A percentile compares a stretch with the other conserved stretches of the same genome.
phyloP scores from a whole-genome alignment of 2,329 filamentous ascomycete species.

The Akanthomyces uredinophilus region DNA sequence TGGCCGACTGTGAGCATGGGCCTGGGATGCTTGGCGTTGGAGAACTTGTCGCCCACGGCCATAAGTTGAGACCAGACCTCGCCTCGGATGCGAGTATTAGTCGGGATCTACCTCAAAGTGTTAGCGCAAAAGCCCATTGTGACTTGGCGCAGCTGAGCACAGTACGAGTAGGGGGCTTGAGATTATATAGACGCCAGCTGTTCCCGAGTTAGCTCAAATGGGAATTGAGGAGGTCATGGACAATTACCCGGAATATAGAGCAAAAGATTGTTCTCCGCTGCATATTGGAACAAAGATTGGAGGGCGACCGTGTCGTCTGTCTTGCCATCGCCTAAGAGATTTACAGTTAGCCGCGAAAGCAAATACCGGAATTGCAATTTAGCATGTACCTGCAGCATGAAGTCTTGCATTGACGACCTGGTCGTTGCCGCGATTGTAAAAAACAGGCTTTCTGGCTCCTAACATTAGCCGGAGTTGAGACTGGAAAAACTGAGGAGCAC shows the following conservation, averaged over 20 bases:
- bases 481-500: not conserved
- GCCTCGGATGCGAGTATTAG: not conserved
- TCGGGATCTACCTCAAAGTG: not conserved
- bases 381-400: not conserved
- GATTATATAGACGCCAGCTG: not conserved
- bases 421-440: not conserved
- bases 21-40: not conserved
- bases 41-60: not conserved
- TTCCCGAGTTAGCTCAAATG: not conserved
- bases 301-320: not conserved
- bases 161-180: not conserved
- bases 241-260: not conserved
- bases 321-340: not conserved
- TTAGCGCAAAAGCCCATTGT: too few species aligned
- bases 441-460: not conserved
- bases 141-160: not conserved
- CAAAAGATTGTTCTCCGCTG: not conserved
- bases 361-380: not conserved
- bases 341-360: too few species aligned
- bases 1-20: not conserved
- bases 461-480: not conserved
- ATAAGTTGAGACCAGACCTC: not conserved
- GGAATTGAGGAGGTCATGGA: too few species aligned
- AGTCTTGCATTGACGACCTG: slow-evolving; percentile 1
- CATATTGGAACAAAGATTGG: not conserved